Conservation (phyloP, 2,329 filamentous ascomycete species). For the Apiospora aurea region DNA sequence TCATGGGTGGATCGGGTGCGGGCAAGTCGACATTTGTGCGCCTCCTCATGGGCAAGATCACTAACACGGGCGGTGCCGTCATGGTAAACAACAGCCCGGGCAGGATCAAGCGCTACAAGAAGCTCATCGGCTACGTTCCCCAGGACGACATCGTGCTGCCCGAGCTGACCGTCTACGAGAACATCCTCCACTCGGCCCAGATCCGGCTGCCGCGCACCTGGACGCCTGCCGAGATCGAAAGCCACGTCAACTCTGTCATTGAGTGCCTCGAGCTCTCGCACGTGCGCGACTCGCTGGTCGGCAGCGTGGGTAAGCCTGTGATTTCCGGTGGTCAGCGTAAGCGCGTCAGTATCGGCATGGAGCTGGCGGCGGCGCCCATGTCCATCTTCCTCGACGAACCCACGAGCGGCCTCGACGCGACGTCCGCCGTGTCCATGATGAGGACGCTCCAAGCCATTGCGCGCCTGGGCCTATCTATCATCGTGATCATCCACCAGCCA, state of each 20-base stretch:
- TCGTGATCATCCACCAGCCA: conserved; percentile 67
- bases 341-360: conserved; percentile 65
- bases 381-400: conserved; percentile 62
- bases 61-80: conserved; percentile 57
- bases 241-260: conserved; percentile 63
- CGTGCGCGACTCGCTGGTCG: conserved; percentile 59
- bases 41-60: conserved; percentile 65
- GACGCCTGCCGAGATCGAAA: conserved; percentile 55
- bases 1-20: conserved; percentile 68
- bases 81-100: conserved; percentile 60
- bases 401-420: conserved; percentile 61
- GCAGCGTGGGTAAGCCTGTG: conserved; percentile 56
- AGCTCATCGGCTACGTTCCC: conserved; percentile 67
- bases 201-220: conserved; percentile 60
- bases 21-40: conserved; percentile 68
- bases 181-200: conserved; percentile 65
- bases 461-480: conserved; percentile 61
- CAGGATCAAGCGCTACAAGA: conserved; percentile 60
- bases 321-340: conserved; percentile 66
- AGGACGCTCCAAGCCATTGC: conserved; percentile 60
- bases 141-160: conserved; percentile 67
- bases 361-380: conserved; percentile 63
- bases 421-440: conserved; percentile 63
- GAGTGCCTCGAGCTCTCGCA: conserved; percentile 60
- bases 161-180: conserved; percentile 67